Evolutionary conservation across 2,329 filamentous ascomycete genomes (phyloP).

Genomic region (Ascochyta koolunga): DNA sequence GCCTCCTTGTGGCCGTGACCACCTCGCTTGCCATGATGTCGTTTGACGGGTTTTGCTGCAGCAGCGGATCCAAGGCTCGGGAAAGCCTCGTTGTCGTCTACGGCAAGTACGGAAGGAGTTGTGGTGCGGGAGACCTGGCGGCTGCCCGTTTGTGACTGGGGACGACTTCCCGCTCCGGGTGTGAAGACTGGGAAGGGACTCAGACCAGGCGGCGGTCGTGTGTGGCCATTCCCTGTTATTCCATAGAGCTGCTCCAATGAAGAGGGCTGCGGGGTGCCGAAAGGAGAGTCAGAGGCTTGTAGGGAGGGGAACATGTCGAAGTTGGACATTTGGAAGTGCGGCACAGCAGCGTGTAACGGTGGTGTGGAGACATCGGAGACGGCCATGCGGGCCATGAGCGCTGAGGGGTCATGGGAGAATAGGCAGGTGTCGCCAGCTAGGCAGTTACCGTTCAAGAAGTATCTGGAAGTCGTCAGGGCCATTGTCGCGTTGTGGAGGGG

Average conservation of each 20-base stretch:
- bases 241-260: constrained; percentile 53
- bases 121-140: constrained; percentile 72
- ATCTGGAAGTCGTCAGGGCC: constrained; percentile 60
- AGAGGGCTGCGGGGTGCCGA: constrained; percentile 44
- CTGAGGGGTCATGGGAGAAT: constrained; percentile 93
- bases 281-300: constrained; percentile 53
- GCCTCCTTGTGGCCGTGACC: constrained; percentile 71
- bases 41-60: constrained; percentile 78
- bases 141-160: constrained; percentile 83
- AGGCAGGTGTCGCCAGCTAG: constrained; percentile 92
- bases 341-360: constrained; percentile 66
- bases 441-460: constrained; percentile 96
- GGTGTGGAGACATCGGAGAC: constrained; percentile 72
- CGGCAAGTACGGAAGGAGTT: constrained; percentile 72
- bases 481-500: constrained; percentile 1
- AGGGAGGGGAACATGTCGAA: constrained; percentile 84
- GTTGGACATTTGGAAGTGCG: constrained; percentile 80
- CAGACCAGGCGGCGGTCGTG: constrained; percentile 72
- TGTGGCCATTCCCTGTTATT: constrained; percentile 38
- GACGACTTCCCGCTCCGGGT: constrained; percentile 62
- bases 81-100: constrained; percentile 96
- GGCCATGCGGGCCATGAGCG: constrained; percentile 80
- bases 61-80: constrained; percentile 81
- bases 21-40: constrained; percentile 90
- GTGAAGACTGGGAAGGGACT: constrained; percentile 66